Conservation (phyloP, 805 yeast species). For the Suhomyces sp. region DNA sequence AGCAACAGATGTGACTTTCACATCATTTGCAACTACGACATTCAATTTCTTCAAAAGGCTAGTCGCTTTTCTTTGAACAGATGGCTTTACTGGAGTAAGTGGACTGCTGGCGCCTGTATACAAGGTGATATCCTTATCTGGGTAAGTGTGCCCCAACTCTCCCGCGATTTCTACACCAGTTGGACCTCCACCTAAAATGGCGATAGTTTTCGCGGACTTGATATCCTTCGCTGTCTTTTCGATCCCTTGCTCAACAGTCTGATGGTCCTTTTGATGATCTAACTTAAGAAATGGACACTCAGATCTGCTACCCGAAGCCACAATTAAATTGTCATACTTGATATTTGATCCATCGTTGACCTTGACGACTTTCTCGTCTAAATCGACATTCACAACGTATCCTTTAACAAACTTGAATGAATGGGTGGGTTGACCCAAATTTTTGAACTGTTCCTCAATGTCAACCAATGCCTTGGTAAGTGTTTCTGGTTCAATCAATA, state of each 20-base stretch:
- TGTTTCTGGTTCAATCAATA: constrained; percentile 24
- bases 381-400: constrained; percentile 22
- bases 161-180: constrained; percentile 38
- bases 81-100: constrained; percentile 13
- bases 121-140: constrained; percentile 21
- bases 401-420: constrained; percentile 22
- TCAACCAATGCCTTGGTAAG: constrained; percentile 16
- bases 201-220: constrained; percentile 24
- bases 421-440: constrained; percentile 12
- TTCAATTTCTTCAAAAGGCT: constrained; percentile 14
- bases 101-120: constrained; percentile 24
- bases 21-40: constrained; percentile 23
- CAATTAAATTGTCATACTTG: constrained; percentile 30
- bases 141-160: constrained; percentile 26
- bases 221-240: constrained; percentile 14
- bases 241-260: constrained; percentile 13
- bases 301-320: constrained; percentile 33
- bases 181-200: constrained; percentile 36
- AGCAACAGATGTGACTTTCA: constrained; percentile 1
- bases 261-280: constrained; percentile 13
- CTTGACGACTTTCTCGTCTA: constrained; percentile 21
- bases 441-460: constrained; percentile 16
- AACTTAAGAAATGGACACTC: constrained; percentile 24
- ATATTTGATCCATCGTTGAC: constrained; percentile 10
- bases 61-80: constrained; percentile 11